A percentile compares a stretch with the other conserved stretches of the same genome.
Evolutionary conservation across 805 yeast species (phyloP).

Genomic region (Suhomyces xylopsoci): DNA sequence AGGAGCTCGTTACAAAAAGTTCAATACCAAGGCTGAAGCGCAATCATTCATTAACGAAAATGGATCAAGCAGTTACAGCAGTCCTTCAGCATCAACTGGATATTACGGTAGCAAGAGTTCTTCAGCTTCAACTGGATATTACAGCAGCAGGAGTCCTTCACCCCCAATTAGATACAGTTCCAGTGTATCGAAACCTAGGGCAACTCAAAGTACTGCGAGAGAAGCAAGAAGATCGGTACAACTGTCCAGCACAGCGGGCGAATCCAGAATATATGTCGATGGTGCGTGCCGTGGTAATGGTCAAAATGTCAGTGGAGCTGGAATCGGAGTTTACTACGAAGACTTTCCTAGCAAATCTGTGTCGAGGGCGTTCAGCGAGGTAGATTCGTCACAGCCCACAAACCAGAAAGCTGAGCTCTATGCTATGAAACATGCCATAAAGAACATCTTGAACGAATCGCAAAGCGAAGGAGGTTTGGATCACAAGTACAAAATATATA

Average conservation of each 20-base stretch:
- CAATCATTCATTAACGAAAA: not conserved
- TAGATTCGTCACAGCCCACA: conserved; percentile 45
- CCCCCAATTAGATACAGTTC: not conserved
- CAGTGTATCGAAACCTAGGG: not conserved
- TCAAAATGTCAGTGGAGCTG: conserved; percentile 35
- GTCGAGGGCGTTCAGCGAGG: conserved; percentile 47
- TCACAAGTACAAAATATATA: conserved; percentile 41
- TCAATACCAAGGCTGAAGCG: conserved; percentile 50
- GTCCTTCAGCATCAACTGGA: not conserved
- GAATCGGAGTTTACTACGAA: conserved; percentile 78
- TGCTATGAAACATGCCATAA: conserved; percentile 61
- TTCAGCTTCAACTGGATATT: not conserved
- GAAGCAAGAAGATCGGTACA: not conserved
- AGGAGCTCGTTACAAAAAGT: conserved; percentile 58
- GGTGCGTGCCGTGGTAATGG: conserved; percentile 75
- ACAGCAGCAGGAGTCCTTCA: not conserved
- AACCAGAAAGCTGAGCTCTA: conserved; percentile 79
- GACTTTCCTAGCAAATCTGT: conserved; percentile 50
- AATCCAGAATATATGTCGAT: conserved; percentile 57
- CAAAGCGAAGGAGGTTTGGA: not conserved
- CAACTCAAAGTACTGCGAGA: not conserved
- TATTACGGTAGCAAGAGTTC: no score
- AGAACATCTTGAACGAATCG: conserved; percentile 29
- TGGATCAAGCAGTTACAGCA: not conserved
- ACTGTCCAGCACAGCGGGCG: not conserved